Percentiles rank a stretch among this genome's conserved stretches.
phyloP scores from a whole-genome alignment of 164 flowering plant genomes.

The Chimonanthus salicifolius region DNA sequence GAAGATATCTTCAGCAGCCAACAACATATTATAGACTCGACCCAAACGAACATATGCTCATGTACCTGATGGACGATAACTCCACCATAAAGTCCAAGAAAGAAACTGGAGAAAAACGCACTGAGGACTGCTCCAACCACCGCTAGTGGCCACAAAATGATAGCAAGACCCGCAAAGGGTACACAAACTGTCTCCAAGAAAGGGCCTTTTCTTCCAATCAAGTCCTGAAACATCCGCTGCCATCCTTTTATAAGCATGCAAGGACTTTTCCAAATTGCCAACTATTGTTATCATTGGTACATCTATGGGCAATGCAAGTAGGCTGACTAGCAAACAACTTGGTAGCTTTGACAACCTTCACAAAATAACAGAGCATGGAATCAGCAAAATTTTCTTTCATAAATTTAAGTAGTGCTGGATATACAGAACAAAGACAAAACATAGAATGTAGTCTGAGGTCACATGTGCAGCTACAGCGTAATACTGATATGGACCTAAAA shows the following conservation, averaged over 20 bases:
- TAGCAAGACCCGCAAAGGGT: slow-evolving; percentile 91
- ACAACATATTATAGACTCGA: too few species aligned
- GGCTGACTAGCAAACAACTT: slow-evolving; percentile 49
- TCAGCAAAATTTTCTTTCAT: not conserved
- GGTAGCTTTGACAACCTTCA: slow-evolving; percentile 64
- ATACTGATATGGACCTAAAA: not conserved
- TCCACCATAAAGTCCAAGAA: slow-evolving; percentile 62
- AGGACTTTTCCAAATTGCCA: slow-evolving; percentile 88
- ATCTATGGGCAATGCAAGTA: slow-evolving; percentile 58
- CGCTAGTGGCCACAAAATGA: slow-evolving; percentile 83
- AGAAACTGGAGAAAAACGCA: slow-evolving; percentile 59
- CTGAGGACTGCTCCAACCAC: slow-evolving; percentile 60
- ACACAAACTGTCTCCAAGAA: slow-evolving; percentile 87
- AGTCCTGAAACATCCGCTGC: slow-evolving; percentile 81
- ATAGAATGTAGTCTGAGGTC: too few species aligned
- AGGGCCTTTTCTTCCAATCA: slow-evolving; percentile 94
- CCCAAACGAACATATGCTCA: not conserved
- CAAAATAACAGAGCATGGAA: slow-evolving; percentile 1
- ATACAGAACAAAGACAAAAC: too few species aligned
- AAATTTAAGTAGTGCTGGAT: too few species aligned
- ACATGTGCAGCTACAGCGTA: too few species aligned
- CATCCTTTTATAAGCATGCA: slow-evolving; percentile 87
- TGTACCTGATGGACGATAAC: slow-evolving; percentile 77
- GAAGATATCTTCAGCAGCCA: not conserved
- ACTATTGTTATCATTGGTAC: slow-evolving; percentile 45